phyloP scores from a whole-genome alignment of 2,329 filamentous ascomycete species.

The Teratosphaeria destructans region DNA sequence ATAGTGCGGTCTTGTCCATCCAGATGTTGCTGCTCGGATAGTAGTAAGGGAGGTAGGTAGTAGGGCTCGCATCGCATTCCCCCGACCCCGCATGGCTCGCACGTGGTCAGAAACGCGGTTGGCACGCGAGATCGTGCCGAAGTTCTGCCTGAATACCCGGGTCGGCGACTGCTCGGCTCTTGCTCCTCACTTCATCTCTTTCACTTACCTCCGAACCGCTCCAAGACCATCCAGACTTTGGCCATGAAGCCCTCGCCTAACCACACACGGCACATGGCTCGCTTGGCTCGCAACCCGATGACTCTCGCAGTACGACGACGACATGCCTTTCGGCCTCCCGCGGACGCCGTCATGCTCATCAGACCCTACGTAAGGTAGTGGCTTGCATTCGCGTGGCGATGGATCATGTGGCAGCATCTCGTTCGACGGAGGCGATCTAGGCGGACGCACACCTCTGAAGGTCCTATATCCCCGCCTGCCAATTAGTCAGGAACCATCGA shows the following conservation, averaged over 20 bases:
- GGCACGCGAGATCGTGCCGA: not conserved
- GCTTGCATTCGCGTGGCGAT: not conserved
- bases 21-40: no score
- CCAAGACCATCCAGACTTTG: not conserved
- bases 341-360: not conserved
- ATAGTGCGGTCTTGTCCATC: no score
- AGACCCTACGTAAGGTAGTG: not conserved
- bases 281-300: not conserved
- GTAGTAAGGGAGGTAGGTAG: no score
- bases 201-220: not conserved
- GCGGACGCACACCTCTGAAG: not conserved
- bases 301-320: not conserved
- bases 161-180: not conserved
- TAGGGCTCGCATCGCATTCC: no score
- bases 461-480: not conserved
- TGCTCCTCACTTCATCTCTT: not conserved
- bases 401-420: not conserved
- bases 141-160: not conserved
- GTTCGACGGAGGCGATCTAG: not conserved
- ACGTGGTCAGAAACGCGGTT: not conserved
- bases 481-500: not conserved
- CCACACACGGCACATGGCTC: not conserved
- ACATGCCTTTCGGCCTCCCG: not conserved
- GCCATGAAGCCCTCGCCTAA: not conserved
- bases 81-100: not conserved